phyloP scores from a whole-genome alignment of 345 rosid genomes.

The Cardiospermum halicacabum region DNA sequence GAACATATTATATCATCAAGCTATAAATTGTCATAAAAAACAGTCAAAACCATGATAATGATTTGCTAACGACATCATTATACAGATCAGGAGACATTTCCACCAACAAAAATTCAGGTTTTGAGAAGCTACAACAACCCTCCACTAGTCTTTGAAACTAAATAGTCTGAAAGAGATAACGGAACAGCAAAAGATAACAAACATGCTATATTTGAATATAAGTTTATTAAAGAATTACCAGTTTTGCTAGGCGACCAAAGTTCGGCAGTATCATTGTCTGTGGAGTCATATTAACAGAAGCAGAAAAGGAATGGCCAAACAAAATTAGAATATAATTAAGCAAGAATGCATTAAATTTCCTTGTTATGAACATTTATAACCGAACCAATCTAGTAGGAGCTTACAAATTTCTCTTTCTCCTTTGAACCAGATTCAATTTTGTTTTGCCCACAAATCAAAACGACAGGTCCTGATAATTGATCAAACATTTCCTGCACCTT shows the following conservation, averaged over 20 bases:
- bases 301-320: background rate
- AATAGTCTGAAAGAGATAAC: background rate
- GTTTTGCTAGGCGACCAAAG: constrained; percentile 76
- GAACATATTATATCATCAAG: background rate
- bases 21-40: background rate
- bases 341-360: background rate
- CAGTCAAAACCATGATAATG: background rate
- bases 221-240: constrained; percentile 48
- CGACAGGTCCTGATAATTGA: constrained; percentile 73
- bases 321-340: background rate
- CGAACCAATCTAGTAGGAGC: constrained; percentile 22
- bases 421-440: constrained; percentile 71
- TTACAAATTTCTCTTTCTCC: constrained; percentile 87
- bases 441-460: constrained; percentile 86
- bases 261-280: constrained; percentile 96
- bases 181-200: background rate
- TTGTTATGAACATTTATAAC: background rate
- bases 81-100: background rate
- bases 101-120: background rate
- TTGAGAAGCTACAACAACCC: background rate
- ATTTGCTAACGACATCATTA: background rate
- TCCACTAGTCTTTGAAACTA: background rate
- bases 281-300: constrained; percentile 19
- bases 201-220: background rate
- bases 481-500: constrained; percentile 76